These are phyloP conservation scores for Rubroboletus satanas DNA, from an alignment of 768 basidiomycete genomes.

Conservation along the genomic window DNA sequence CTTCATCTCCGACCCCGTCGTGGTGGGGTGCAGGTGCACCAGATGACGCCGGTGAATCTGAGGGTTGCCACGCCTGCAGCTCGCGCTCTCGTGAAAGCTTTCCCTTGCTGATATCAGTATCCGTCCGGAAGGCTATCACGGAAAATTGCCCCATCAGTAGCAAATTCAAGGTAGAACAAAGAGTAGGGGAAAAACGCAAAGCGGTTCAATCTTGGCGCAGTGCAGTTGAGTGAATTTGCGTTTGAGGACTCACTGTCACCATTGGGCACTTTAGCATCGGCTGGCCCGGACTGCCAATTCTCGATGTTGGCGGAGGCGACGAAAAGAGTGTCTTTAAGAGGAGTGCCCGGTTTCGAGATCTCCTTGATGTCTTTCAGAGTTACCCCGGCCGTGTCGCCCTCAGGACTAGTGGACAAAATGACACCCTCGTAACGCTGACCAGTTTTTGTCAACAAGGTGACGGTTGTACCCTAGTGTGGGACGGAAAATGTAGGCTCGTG, in stretches of 20 bases:
- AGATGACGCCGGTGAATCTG: conserved; percentile 31
- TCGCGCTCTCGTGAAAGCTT: conserved; percentile 62
- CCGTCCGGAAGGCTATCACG: conserved; percentile 70
- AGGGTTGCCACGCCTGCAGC: conserved; percentile 72
- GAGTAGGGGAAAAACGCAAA: background rate
- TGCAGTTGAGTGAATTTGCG: background rate
- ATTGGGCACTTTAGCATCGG: conserved; percentile 63
- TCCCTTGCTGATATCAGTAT: conserved; percentile 71
- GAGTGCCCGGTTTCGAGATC: conserved; percentile 57
- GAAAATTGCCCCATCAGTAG: conserved; percentile 15
- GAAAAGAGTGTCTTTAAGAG: conserved; percentile 68
- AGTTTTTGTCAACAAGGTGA: conserved; percentile 72
- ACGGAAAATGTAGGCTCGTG: conserved; percentile 16
- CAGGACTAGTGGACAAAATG: conserved; percentile 53
- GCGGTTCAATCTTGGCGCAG: background rate
- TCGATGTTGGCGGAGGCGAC: conserved; percentile 73
- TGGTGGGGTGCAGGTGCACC: conserved; percentile 24
- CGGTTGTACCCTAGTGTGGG: conserved; percentile 61
- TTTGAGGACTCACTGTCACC: conserved; percentile 58
- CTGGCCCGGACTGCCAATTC: conserved; percentile 67
- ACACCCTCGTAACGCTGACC: conserved; percentile 72
- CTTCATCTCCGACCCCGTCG: conserved; percentile 50
- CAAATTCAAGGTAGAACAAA: background rate
- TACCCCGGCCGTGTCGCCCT: conserved; percentile 69
- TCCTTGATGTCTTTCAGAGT: conserved; percentile 78